Evolutionary conservation across 2,329 filamentous ascomycete species (phyloP), one percentile per base, ranked within the genome.

Genomic region (Neonectria coccinea): DNA sequence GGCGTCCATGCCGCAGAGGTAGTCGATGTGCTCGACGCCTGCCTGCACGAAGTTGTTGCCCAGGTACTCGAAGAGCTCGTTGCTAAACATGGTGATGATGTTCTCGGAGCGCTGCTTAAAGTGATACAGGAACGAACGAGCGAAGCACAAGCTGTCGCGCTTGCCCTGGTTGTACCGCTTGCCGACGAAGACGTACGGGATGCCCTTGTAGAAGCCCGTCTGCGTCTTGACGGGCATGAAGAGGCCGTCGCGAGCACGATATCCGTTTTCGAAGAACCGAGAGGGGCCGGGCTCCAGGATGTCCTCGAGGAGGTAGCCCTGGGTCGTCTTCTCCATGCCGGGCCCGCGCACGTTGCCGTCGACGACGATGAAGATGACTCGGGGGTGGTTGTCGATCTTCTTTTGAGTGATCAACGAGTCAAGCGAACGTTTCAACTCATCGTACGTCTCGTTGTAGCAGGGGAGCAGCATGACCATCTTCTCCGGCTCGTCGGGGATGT

Each of bases 81-180:
- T 79, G 69, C 79, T 81, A 70, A 85, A 84, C 72, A 84, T 82
- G 57, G 82, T 83, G 29, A 81, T 75, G 3, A 79, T 75, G 11
- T 79, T 79, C 47, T 78, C 74, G 2, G 78, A 77, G 4, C 82
- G 80, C 52, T 77, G 72, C 65, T 83, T 80, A 77, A 81, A 85
- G 67, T 84, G 81, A 67, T 83, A 81, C 5, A 85, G 70, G 48
- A 85, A 81, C 1, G 83, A 85, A 0, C 83, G 81, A 2, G 79
- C 80, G n/a, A 84, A 79, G 67, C 83, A 84, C 45, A 85, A 71
- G 52, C 82, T 82, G 69, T 85, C 83, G 2, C 82, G 78, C 71
- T 85, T 85, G 39, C 82, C 83, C 66, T 83, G 81, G 70, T 84
- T 85, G 70, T 83, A 80, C 14, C 80, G 76, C 70, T 85, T 85